Evolutionary conservation across 208 protist species (phyloP).

Genomic region (Acanthamoeba sp.): DNA sequence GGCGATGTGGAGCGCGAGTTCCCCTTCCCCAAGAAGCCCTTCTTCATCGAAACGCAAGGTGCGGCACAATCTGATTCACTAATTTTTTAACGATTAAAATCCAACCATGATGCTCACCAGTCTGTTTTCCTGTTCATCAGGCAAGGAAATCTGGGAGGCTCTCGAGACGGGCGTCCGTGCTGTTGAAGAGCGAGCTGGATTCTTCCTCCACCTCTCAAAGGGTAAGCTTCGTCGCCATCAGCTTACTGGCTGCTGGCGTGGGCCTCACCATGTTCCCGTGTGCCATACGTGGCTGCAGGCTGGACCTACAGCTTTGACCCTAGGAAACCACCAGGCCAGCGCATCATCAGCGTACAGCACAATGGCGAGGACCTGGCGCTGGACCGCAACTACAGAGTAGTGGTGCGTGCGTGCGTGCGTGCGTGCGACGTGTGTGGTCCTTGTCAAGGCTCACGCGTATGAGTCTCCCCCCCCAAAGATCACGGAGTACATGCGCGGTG

Average conservation of each 20-base stretch:
- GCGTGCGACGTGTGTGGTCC: not conserved
- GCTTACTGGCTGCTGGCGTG: not conserved
- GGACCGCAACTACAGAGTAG: constrained; percentile 26
- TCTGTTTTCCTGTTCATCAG: not conserved
- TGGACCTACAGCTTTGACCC: constrained; percentile 61
- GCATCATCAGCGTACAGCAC: not conserved
- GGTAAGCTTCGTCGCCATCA: not conserved
- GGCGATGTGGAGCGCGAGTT: constrained; percentile 62
- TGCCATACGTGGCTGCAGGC: not conserved
- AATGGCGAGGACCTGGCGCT: not conserved
- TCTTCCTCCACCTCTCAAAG: constrained; percentile 70
- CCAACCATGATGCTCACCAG: too few relatives aligned
- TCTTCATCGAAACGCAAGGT: constrained; percentile 36
- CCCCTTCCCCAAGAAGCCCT: constrained; percentile 28
- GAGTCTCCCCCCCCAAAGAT: not conserved
- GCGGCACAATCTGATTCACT: not conserved
- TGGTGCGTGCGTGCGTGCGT: not conserved
- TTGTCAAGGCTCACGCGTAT: too few relatives aligned
- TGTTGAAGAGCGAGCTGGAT: constrained; percentile 17
- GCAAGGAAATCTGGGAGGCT: constrained; percentile 51
- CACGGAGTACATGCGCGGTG: constrained; percentile 63
- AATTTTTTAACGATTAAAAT: too few relatives aligned
- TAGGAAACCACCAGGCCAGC: constrained; percentile 27
- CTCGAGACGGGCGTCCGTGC: constrained; percentile 35
- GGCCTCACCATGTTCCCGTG: not conserved